Base-by-base conservation (phyloP, 176 grass and related monocot genomes). In the Thinopyrum elongatum region DNA sequence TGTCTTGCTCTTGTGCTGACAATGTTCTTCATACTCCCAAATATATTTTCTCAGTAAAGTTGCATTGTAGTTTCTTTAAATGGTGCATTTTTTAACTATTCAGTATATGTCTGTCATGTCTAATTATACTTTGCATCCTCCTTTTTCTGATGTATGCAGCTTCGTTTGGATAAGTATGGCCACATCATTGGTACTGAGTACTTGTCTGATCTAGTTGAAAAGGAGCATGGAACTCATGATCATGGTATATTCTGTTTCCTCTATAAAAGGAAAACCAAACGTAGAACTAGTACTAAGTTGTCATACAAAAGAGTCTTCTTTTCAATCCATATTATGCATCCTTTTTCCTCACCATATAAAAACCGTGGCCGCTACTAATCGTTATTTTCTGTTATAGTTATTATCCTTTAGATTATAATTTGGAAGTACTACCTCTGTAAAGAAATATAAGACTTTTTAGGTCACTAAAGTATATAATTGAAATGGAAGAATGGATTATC, bases 121-220 rank as follows among this genome's bases (percentile, higher is more conserved):
- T 80, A 91, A 87, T 80, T 87, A 87, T 80, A 84, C 35, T 51
- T 84, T 34, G 10, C 38, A 27, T 35, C 25, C 62, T 87, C 53
- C 8, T 86, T 83, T 87, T 81, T 60, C 67, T 82, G 75, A 0
- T 16, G 35, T 77, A 80, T 95, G 58, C 88, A 99, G 97, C 90
- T 99, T 83, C 97, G 92, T 42, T 84, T 96, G 88, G 87, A 68
- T 73, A 96, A 65, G 66, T 82, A 94, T 78, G 94, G 97, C 11
- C 82, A 87, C 73, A 91, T 96, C 83, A 95, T 90, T 61, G 97
- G 90, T 86, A 94, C 92, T 27, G 94, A 99, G 77, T 99, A 91
- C 79, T 87, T 99, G 70, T 94, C 94, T 67, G 97, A 99, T 84
- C 88, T 99, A 51, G 97, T 99, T 90, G 97, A 99, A 86, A 98